A percentile compares a stretch with the other conserved stretches of the same genome.
Conservation (phyloP, 768 basidiomycete species). For the Postia placenta region DNA sequence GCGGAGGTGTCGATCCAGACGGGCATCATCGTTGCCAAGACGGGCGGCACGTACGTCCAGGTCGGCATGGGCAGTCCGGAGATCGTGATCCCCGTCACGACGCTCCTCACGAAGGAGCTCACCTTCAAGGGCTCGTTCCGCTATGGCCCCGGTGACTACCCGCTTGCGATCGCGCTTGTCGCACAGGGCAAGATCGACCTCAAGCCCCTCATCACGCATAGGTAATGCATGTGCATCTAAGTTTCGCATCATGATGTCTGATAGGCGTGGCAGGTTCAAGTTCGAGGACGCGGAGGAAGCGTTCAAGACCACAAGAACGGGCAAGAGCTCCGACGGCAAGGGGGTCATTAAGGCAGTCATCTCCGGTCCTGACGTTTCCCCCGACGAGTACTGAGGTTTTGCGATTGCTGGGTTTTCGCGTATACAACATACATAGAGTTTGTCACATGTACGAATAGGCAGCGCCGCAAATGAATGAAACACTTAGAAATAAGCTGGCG, state of each 20-base stretch:
- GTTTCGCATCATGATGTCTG: background rate
- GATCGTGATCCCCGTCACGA: constrained; percentile 65
- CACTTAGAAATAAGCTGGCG: too few species aligned
- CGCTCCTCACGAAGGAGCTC: constrained; percentile 72
- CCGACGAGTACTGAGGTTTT: constrained; percentile 31
- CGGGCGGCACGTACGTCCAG: constrained; percentile 59
- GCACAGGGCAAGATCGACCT: constrained; percentile 79
- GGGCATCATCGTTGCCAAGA: constrained; percentile 66
- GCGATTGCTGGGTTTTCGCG: too few species aligned
- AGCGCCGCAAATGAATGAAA: too few species aligned
- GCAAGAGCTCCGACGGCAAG: constrained; percentile 83
- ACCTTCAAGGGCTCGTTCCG: constrained; percentile 89
- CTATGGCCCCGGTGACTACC: constrained; percentile 83
- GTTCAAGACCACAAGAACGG: constrained; percentile 73
- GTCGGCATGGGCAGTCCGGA: constrained; percentile 86
- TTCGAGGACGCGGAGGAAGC: constrained; percentile 77
- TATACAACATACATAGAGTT: too few species aligned
- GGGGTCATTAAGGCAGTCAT: constrained; percentile 88
- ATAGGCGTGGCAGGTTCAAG: constrained; percentile 41
- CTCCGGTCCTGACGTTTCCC: constrained; percentile 63
- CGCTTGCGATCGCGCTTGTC: constrained; percentile 78
- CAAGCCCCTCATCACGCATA: constrained; percentile 84
- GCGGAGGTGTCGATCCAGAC: constrained; percentile 92
- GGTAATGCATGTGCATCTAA: constrained; percentile 33
- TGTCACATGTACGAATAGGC: too few species aligned